These are phyloP conservation scores for Cryptosporidium bovis DNA, from an alignment of 169 alveolate species.

Conservation along the genomic window DNA sequence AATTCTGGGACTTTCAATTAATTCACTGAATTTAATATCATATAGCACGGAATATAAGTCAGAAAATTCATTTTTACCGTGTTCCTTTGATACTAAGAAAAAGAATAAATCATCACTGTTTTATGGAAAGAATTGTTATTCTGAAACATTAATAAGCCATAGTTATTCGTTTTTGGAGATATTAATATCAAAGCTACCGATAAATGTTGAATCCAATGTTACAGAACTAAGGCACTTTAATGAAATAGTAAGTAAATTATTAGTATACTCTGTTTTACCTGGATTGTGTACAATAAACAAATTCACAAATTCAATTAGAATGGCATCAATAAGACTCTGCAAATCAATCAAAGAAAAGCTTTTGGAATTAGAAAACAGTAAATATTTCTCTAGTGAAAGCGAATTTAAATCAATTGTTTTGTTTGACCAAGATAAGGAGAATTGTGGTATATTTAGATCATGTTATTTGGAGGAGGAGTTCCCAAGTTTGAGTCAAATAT, in stretches of 20 bases:
- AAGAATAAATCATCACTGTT: neutral
- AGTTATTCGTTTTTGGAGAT: constrained; percentile 58
- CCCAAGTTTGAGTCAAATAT: no score
- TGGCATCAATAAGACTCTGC: constrained; percentile 59
- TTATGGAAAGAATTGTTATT: constrained; percentile 46
- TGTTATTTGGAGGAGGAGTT: no score
- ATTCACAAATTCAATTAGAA: constrained; percentile 9
- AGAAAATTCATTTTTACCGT: neutral
- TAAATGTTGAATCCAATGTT: neutral
- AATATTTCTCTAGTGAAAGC: no score
- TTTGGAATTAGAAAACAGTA: neutral
- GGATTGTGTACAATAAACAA: constrained; percentile 12
- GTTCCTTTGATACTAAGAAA: neutral
- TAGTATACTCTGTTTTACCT: constrained; percentile 7
- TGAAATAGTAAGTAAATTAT: neutral
- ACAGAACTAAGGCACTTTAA: neutral
- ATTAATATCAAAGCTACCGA: constrained; percentile 24
- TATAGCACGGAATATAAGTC: neutral
- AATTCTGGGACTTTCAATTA: constrained; percentile 6
- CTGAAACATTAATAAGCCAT: constrained; percentile 43
- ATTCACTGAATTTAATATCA: constrained; percentile 24
- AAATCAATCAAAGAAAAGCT: constrained; percentile 24
- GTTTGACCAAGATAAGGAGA: no score
- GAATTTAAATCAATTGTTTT: no score
- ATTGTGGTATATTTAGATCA: no score